These are phyloP conservation scores for Rhodosporidiobolus odoratus DNA, from an alignment of 768 basidiomycete genomes.

Conservation along the genomic window DNA sequence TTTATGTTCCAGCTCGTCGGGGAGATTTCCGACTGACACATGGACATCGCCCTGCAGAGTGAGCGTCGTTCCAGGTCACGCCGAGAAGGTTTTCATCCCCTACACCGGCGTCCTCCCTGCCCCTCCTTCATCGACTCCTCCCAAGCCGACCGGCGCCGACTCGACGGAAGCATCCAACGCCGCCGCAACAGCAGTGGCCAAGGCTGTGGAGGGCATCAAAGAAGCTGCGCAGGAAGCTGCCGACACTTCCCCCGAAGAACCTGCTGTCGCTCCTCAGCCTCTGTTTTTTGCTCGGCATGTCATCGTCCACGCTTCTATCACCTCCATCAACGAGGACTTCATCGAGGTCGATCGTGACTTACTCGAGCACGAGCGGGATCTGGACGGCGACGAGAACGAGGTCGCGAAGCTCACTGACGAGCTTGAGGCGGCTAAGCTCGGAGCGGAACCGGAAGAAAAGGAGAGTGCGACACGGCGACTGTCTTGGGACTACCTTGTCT, in stretches of 20 bases:
- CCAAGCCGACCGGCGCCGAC: not conserved
- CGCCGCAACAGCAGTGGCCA: not conserved
- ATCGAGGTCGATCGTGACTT: constrained; percentile 40
- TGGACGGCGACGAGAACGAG: constrained; percentile 17
- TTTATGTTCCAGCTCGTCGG: too few species aligned
- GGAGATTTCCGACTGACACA: not conserved
- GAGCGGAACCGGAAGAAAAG: not conserved
- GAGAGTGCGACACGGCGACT: constrained; percentile 5
- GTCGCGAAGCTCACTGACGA: constrained; percentile 23
- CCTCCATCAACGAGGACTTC: constrained; percentile 26
- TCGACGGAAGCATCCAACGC: not conserved
- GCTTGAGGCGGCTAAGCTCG: constrained; percentile 18
- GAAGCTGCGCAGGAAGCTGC: not conserved
- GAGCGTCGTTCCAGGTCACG: constrained; percentile 40
- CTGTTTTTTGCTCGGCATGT: constrained; percentile 9
- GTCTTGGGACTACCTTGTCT: constrained; percentile 40
- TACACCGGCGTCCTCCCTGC: constrained; percentile 29
- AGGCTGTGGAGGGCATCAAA: not conserved
- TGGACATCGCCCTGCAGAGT: not conserved
- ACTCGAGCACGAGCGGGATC: constrained; percentile 31
- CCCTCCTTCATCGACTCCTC: not conserved
- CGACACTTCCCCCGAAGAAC: too few species aligned
- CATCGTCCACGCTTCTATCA: constrained; percentile 36
- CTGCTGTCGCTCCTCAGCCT: not conserved
- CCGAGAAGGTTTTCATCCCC: constrained; percentile 40